Base-by-base conservation (phyloP, 306 rosid genomes). In the Prunus fruticosa region DNA sequence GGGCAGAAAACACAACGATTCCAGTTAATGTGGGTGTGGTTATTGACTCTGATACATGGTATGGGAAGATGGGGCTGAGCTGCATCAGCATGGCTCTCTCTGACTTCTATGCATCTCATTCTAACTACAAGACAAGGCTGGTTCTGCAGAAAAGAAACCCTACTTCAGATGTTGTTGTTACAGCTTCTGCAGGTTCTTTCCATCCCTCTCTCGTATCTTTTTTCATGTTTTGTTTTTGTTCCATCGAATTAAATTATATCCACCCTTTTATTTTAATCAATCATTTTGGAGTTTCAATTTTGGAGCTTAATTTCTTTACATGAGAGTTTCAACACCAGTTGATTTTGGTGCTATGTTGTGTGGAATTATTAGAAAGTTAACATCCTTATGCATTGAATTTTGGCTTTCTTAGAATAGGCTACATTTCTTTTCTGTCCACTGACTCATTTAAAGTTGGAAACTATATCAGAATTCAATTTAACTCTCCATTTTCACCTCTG, bases 71-170 rank as follows among this genome's bases (percentile, higher is more conserved):
- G 80, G 74, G 70, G 6, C 22, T 81, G 80, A 81, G 78, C n/a
- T 86, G 85, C 76, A 78, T 86, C 67, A 12, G 78, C 45, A 78
- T 86, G 75, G 80, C 89, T 0, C 64, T 80, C 30, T 75, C 85
- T 0, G 89, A 86, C 18, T 86, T 80, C 60, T 86, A 86, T 4
- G 52, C 64, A 3, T 58, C 82, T 13, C 67, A 71, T 19, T 3
- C 22, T 38, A 8, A 54, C 16, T 76, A 80, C 49, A 67, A 76
- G 1, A 86, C 87, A 18, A 80, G 83, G 76, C 53, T 86, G 10
- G 34, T 50, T 49, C 68, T 83, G 15, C 60, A 74, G 43, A 1
- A 66, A 57, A 78, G 60, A 47, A 54, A 78, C 45, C 45, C 85
- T 61, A 27, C 30, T 4, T 2, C 13, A 2, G 77, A 71, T 63